Conservation (phyloP, 2,329 filamentous ascomycete genomes). For the Ramularia endophylla region DNA sequence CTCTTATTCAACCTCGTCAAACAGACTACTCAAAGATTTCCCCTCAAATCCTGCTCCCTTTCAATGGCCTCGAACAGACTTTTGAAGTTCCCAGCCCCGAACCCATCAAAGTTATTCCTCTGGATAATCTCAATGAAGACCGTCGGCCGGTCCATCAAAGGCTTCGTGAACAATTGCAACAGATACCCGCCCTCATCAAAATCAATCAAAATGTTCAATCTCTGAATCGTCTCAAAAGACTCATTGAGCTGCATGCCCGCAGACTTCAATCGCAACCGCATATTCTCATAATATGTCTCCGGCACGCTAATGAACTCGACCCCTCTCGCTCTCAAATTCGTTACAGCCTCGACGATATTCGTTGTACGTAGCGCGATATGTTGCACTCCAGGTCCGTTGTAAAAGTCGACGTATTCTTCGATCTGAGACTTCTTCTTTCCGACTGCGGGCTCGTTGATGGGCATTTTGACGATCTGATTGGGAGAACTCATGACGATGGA, state of each 20-base stretch:
- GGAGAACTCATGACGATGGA: slow-evolving; percentile 82
- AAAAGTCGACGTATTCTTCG: slow-evolving; percentile 81
- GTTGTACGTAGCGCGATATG: slow-evolving; percentile 82
- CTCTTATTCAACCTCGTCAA: too few relatives aligned
- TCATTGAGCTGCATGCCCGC: slow-evolving; percentile 59
- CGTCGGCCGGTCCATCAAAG: slow-evolving; percentile 87
- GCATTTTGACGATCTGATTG: slow-evolving; percentile 93
- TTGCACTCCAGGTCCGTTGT: slow-evolving; percentile 83
- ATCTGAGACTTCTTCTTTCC: slow-evolving; percentile 93
- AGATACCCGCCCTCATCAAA: slow-evolving; percentile 91
- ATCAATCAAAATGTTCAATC: slow-evolving; percentile 83
- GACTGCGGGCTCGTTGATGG: slow-evolving; percentile 89
- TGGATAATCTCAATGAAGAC: slow-evolving; percentile 98
- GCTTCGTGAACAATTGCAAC: slow-evolving; percentile 58
- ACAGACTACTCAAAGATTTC: slow-evolving; percentile 55
- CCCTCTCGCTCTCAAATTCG: slow-evolving; percentile 73
- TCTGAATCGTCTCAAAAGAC: slow-evolving; percentile 70
- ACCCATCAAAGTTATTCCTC: slow-evolving; percentile 81
- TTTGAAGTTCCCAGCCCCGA: slow-evolving; percentile 95
- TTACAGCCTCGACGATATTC: slow-evolving; percentile 73
- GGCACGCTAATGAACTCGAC: slow-evolving; percentile 92
- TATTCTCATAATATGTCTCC: slow-evolving; percentile 73
- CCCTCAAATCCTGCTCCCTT: slow-evolving; percentile 78
- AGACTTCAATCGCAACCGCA: slow-evolving; percentile 66
- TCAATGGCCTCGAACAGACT: slow-evolving; percentile 93